Base-by-base conservation (phyloP, 257 asterid genomes). In the Perilla frutescens region DNA sequence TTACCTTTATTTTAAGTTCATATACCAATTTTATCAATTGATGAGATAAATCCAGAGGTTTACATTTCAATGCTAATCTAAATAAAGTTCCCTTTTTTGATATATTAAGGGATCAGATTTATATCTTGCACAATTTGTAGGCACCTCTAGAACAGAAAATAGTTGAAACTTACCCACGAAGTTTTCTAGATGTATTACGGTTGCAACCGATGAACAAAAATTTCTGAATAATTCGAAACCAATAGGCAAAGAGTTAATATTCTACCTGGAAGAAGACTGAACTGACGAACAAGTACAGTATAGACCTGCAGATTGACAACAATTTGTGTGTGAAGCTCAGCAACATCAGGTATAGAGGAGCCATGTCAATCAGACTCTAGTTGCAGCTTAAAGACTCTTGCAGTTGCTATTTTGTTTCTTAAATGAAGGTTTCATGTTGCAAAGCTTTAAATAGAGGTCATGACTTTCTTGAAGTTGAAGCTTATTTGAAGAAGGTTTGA, bases 191-290 rank as follows among this genome's bases (percentile, higher is more conserved):
- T 51, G 53, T 68, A 53, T 11, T 7, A 49, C 57, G 48, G 15
- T 31, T 43, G 62, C 66, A 53, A 59, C 62, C 40, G 4, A 6
- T n/a, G 53, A 37, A 13, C 63, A 68, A 47, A 8, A 74, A 51
- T n/a, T 43, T 34, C 54, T 13, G 8, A 7, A 65, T 8, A 67
- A 40, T 66, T 51, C 37, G 37, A 67, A 37, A 8, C 43, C 15
- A 62, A 65, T 49, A 54, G 73, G 50, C 32, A 60, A 63, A 70
- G 54, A 71, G 61, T 48, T 13, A 36, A 13, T 62, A 67, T 66
- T 78, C 58, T 84, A 87, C 93, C 93, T 89, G 93, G 84, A 77
- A 70, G 74, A 89, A 59, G 78, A 84, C 72, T 75, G 93, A 83
- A 72, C 80, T 61, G 81, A 76, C 48, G 58, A 64, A 86, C 81